Conservation (phyloP, 2,329 filamentous ascomycete genomes). For the Fusarium dimerum region DNA sequence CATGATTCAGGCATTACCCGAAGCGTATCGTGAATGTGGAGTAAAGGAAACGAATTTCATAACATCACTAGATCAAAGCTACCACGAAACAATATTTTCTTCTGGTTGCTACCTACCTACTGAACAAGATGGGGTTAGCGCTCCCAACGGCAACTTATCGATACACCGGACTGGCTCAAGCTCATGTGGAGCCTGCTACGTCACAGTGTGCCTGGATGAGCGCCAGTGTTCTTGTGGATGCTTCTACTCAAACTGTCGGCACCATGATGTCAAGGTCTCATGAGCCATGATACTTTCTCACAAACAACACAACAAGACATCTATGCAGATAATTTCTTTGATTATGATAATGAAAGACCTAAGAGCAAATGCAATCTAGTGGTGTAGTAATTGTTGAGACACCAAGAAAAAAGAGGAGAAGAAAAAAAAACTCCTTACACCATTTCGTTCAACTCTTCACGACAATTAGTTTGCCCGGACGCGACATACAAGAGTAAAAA, state of each 20-base stretch:
- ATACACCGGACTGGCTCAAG: conserved; percentile 12
- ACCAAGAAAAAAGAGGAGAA: too few species aligned
- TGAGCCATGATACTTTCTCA: neutral
- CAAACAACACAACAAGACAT: neutral
- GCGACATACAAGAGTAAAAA: neutral
- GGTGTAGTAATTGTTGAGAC: too few species aligned
- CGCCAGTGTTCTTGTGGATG: neutral
- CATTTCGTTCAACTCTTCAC: conserved; percentile 15
- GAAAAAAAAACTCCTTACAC: conserved; percentile 14
- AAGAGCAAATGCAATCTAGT: conserved; percentile 1
- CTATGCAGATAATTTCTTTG: neutral
- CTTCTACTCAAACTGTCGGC: neutral
- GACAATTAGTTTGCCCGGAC: conserved; percentile 9
- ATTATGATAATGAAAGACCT: conserved; percentile 17
- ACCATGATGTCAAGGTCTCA: too few species aligned
- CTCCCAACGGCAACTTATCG: conserved; percentile 29
- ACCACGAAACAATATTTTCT: too few species aligned
- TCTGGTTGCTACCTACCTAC: too few species aligned
- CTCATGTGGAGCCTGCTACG: conserved; percentile 6
- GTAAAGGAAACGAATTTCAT: neutral
- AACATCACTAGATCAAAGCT: neutral
- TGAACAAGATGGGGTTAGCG: conserved; percentile 7
- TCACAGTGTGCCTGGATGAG: conserved; percentile 6
- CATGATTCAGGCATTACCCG: conserved; percentile 20
- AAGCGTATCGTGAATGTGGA: neutral